Evolutionary conservation across 1,139 yeast genomes (phyloP).

Genomic region (Candida anutae): DNA sequence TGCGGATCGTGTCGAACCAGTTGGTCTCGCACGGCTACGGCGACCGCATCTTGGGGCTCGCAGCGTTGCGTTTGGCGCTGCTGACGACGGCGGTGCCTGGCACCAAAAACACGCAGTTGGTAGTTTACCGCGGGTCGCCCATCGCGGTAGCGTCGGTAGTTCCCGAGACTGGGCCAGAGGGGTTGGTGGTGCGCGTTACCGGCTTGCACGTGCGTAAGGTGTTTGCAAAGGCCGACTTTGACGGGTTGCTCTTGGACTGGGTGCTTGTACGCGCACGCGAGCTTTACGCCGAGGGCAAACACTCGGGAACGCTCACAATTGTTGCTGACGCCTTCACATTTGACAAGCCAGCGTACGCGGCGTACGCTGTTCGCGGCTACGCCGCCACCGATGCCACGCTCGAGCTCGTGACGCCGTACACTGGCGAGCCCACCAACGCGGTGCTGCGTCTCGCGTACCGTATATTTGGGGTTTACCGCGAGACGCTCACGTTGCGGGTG

Average conservation of each 20-base stretch:
- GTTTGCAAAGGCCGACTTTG: slow-evolving; percentile 53
- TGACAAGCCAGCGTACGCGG: slow-evolving; percentile 20
- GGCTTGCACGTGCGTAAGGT: slow-evolving; percentile 61
- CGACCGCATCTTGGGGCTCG: slow-evolving; percentile 44
- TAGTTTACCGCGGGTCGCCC: slow-evolving; percentile 58
- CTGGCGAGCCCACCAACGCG: neutral
- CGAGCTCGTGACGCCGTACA: slow-evolving; percentile 8
- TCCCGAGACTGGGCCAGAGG: slow-evolving; percentile 19
- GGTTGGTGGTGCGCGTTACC: slow-evolving; percentile 41
- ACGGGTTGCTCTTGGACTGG: slow-evolving; percentile 56
- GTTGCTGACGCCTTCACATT: slow-evolving; percentile 44
- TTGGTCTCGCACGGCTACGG: slow-evolving; percentile 25
- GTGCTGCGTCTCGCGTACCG: neutral
- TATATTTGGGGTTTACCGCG: slow-evolving; percentile 1
- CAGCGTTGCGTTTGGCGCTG: slow-evolving; percentile 35
- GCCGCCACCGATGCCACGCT: slow-evolving; percentile 12
- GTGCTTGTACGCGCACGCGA: slow-evolving; percentile 42
- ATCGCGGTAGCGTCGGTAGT: slow-evolving; percentile 49
- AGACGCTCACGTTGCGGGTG: neutral
- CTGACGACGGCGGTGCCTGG: slow-evolving; percentile 19
- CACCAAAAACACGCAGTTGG: slow-evolving; percentile 44
- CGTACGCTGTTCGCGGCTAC: slow-evolving; percentile 24
- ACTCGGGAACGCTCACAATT: slow-evolving; percentile 21
- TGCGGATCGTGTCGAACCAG: slow-evolving; percentile 36
- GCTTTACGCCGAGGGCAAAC: slow-evolving; percentile 25